A percentile compares a stretch with the other conserved stretches of the same genome.
phyloP scores from a whole-genome alignment of 805 yeast genomes.

The Pichia exigua region DNA sequence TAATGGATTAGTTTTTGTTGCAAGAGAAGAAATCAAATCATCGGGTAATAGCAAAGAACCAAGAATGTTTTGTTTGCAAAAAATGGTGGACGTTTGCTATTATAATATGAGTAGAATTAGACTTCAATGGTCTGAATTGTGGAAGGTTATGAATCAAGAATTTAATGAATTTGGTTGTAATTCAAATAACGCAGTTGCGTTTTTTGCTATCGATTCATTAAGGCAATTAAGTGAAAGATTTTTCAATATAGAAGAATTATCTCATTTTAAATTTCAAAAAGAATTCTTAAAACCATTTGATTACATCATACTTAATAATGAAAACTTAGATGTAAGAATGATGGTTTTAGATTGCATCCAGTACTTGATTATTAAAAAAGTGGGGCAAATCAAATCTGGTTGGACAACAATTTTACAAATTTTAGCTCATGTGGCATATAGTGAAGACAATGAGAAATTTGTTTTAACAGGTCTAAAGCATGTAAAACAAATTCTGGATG shows the following conservation, averaged over 20 bases:
- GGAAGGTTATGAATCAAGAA: slow-evolving; percentile 89
- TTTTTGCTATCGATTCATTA: slow-evolving; percentile 89
- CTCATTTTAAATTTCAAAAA: slow-evolving; percentile 92
- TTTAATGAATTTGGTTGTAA: slow-evolving; percentile 83
- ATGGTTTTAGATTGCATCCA: slow-evolving; percentile 86
- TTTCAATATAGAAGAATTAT: slow-evolving; percentile 84
- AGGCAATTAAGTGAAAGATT: slow-evolving; percentile 90
- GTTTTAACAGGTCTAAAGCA: slow-evolving; percentile 59
- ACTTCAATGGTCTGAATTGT: slow-evolving; percentile 91
- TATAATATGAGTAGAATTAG: slow-evolving; percentile 95
- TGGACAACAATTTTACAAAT: slow-evolving; percentile 87
- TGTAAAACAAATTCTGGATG: slow-evolving; percentile 52
- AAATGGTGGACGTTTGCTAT: slow-evolving; percentile 94
- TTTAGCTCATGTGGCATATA: slow-evolving; percentile 60
- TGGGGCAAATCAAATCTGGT: slow-evolving; percentile 75
- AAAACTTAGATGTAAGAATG: slow-evolving; percentile 64
- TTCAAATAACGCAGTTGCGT: slow-evolving; percentile 64
- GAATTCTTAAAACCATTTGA: slow-evolving; percentile 91
- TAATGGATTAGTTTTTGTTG: slow-evolving; percentile 76
- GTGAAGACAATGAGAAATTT: slow-evolving; percentile 45
- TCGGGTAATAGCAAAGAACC: slow-evolving; percentile 79
- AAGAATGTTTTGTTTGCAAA: slow-evolving; percentile 85
- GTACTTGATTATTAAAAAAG: slow-evolving; percentile 74
- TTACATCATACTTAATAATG: slow-evolving; percentile 62
- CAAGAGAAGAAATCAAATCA: slow-evolving; percentile 84